Base-by-base conservation (phyloP, 768 basidiomycete species). In the Candolleomyces eurysporus region DNA sequence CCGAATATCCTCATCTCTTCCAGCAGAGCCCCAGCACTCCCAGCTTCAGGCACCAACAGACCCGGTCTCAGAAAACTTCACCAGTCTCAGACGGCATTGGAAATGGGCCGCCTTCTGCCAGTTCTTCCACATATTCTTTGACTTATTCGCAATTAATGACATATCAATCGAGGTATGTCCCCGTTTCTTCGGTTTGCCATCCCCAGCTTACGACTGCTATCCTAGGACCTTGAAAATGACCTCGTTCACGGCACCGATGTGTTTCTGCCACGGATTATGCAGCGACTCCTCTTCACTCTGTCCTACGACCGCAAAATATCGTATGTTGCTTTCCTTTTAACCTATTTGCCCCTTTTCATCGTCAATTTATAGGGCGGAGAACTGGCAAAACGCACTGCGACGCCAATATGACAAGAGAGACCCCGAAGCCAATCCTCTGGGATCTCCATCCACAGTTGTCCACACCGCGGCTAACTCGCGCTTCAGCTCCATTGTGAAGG, bases 91-190 rank as follows among this genome's bases (percentile, higher is more conserved):
- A 59, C 86, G 79, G 61, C 85, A 93, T 64, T 96, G 92, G 92
- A 88, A 91, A 80, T 96, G 93, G 93, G 94, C 94, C 5, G 90
- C 89, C 26, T 90, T 95, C 74, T 84, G 84, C 74, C 93, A 96
- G 72, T 96, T 96, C 82, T 89, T 92, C 76, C 89, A 83, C 72
- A 93, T 90, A 30, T 96, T 96, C 76, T 80, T 83, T 52, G 82
- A 83, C 54, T 79, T 95, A 60, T 84, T 96, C 65, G 79, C 85
- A 43, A 81, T 90, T 78, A 75, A 82, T 48, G 90, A 91, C 68
- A 83, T 94, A 63, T 79, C 90, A 48, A 75, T 92, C 45, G 70
- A 75, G 61, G 91, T 92, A 70, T 64, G 82, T 72, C 57, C 51
- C 59, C 60, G 45, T 57, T 56, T 61, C 55, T 59, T 46, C 48